Percentiles rank a stretch among this genome's conserved stretches.
phyloP scores from a whole-genome alignment of 1,284 basidiomycete species.

The Trichosporon coremiiforme region DNA sequence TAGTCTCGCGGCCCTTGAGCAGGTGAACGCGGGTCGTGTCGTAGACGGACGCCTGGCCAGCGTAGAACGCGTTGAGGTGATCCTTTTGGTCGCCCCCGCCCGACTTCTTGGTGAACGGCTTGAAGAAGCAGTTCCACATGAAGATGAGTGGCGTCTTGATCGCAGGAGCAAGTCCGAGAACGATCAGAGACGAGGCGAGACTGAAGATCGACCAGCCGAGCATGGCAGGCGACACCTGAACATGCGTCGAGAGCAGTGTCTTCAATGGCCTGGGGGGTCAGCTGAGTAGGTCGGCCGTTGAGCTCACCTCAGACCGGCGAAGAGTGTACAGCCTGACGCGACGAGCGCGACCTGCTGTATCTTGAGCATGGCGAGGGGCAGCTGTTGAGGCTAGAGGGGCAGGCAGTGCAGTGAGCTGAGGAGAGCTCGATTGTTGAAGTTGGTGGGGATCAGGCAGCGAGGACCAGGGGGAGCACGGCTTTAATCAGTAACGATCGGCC shows the following conservation, averaged over 20 bases:
- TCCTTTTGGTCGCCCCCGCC: slow-evolving; percentile 49
- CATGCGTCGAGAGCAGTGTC: slow-evolving; percentile 32
- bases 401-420: neutral
- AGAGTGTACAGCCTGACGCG: slow-evolving; percentile 2
- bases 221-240: slow-evolving; percentile 29
- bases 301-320: slow-evolving; percentile 5
- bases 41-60: slow-evolving; percentile 70
- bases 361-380: slow-evolving; percentile 15
- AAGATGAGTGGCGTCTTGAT: slow-evolving; percentile 48
- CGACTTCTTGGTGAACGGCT: slow-evolving; percentile 53
- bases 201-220: slow-evolving; percentile 38
- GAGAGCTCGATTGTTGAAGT: slow-evolving; percentile 9
- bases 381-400: slow-evolving; percentile 13
- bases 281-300: neutral
- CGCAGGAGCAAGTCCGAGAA: slow-evolving; percentile 30
- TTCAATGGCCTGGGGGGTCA: slow-evolving; percentile 38
- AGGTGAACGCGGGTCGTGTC: slow-evolving; percentile 66
- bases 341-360: slow-evolving; percentile 13
- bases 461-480: slow-evolving; percentile 14
- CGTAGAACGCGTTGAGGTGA: slow-evolving; percentile 62
- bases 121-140: slow-evolving; percentile 58
- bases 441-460: neutral
- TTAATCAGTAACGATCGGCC: slow-evolving; percentile 14
- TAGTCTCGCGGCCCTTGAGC: slow-evolving; percentile 69
- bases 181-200: slow-evolving; percentile 34